Evolutionary conservation across 163 green algal genomes (phyloP).

Genomic region (Prototheca cutis): DNA sequence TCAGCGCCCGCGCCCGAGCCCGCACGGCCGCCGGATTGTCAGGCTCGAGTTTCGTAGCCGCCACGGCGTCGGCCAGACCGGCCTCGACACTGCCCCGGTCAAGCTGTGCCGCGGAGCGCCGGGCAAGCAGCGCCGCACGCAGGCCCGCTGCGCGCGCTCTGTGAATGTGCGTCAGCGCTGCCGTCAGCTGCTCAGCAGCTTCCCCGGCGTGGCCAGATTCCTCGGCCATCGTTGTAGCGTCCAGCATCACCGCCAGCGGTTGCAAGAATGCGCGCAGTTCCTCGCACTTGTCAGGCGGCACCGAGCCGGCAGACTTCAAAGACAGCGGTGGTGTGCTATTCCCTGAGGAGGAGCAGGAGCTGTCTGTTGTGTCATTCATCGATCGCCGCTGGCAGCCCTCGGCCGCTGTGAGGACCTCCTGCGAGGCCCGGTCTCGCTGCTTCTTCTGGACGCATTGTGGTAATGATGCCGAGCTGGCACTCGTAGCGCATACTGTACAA

Average conservation of each 20-base stretch:
- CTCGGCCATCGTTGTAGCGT: background rate
- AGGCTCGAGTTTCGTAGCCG: constrained; percentile 26
- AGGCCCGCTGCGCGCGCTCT: constrained; percentile 7
- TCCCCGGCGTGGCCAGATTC: constrained; percentile 7
- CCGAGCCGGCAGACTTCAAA: no score
- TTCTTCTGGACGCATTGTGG: no score
- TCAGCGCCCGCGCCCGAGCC: constrained; percentile 13
- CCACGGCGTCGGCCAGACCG: constrained; percentile 33
- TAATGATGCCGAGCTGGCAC: no score
- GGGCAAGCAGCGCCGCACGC: constrained; percentile 3
- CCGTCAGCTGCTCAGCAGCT: constrained; percentile 3
- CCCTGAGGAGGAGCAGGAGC: no score
- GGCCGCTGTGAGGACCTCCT: no score
- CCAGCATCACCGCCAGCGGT: background rate
- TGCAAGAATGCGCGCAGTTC: constrained; percentile 6
- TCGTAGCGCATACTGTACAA: no score
- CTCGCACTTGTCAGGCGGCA: constrained; percentile 4
- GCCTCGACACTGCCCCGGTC: constrained; percentile 19
- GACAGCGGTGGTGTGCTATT: no score
- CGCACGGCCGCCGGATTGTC: constrained; percentile 16
- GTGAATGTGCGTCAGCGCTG: constrained; percentile 7
- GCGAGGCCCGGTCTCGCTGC: no score
- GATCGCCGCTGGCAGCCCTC: no score
- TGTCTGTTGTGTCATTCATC: no score
- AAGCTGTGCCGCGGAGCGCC: constrained; percentile 17